A percentile compares a stretch with the other conserved stretches of the same genome.
Evolutionary conservation across 1,284 basidiomycete genomes (phyloP).

Genomic region (Macrocystidia cucumis): DNA sequence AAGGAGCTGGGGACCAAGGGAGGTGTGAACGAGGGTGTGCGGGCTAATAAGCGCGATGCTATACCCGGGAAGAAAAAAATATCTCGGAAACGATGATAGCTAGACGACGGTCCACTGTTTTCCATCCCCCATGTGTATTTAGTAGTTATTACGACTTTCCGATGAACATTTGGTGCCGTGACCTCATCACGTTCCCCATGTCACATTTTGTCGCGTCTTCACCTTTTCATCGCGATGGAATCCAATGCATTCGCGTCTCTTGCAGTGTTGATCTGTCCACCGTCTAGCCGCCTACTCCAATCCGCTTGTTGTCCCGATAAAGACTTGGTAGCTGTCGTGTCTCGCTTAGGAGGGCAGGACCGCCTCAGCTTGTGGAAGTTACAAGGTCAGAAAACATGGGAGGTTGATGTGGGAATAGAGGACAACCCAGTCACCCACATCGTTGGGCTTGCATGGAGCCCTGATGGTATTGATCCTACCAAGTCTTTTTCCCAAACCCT

Average conservation of each 20-base stretch:
- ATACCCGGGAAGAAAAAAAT: constrained; percentile 45
- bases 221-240: constrained; percentile 22
- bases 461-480: constrained; percentile 48
- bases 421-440: constrained; percentile 38
- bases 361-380: constrained; percentile 72
- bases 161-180: too few species aligned
- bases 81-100: constrained; percentile 33
- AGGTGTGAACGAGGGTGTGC: constrained; percentile 28
- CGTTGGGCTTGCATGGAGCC: constrained; percentile 67
- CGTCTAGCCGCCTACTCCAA: constrained; percentile 45
- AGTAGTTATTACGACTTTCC: too few species aligned
- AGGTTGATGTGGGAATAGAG: constrained; percentile 49
- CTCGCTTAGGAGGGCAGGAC: constrained; percentile 56
- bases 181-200: too few species aligned
- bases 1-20: constrained; percentile 30
- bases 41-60: constrained; percentile 41
- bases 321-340: constrained; percentile 64
- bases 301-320: constrained; percentile 81
- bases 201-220: too few species aligned
- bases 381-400: constrained; percentile 74
- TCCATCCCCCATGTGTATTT: too few species aligned
- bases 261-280: constrained; percentile 48
- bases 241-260: constrained; percentile 46
- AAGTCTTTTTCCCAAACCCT: constrained; percentile 7
- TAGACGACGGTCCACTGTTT: too few species aligned